These are phyloP conservation scores for Corrigiola litoralis DNA, from an alignment of 179 eudicot genomes.

Conservation along the genomic window DNA sequence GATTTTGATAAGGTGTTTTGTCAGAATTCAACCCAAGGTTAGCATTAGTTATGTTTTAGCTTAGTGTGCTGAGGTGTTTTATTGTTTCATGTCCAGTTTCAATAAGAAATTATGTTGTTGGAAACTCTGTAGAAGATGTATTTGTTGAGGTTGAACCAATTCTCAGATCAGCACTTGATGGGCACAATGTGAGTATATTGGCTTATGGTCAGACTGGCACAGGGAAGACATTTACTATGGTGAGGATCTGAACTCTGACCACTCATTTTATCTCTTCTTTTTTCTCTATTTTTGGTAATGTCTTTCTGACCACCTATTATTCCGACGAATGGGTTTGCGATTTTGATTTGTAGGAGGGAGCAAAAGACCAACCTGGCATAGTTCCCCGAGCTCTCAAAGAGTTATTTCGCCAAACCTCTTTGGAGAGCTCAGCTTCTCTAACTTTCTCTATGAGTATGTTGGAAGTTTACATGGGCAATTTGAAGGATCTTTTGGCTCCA, in stretches of 20 bases:
- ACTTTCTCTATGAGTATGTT: conserved; percentile 72
- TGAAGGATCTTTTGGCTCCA: conserved; percentile 58
- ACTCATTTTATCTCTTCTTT: background rate
- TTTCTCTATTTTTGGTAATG: background rate
- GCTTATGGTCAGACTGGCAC: conserved; percentile 84
- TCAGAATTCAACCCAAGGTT: conserved; percentile 63
- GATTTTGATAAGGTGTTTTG: conserved; percentile 60
- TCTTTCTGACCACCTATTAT: background rate
- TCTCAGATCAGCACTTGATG: conserved; percentile 78
- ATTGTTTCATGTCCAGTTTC: conserved; percentile 10
- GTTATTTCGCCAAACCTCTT: conserved; percentile 45
- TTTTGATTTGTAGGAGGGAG: conserved; percentile 47
- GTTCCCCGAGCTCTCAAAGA: conserved; percentile 56
- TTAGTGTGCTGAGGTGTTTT: background rate
- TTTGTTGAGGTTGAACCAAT: conserved; percentile 76
- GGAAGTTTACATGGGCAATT: conserved; percentile 69
- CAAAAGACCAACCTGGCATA: conserved; percentile 45
- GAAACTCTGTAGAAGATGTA: conserved; percentile 54
- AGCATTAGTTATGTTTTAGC: conserved; percentile 10
- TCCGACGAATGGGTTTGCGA: background rate
- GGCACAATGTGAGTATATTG: conserved; percentile 64
- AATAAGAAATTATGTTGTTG: conserved; percentile 29
- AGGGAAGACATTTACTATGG: conserved; percentile 78
- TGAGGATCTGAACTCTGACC: conserved; percentile 21
- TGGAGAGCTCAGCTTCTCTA: conserved; percentile 34